phyloP scores from a whole-genome alignment of 176 grass and related monocot species.

The Alopecurus myosuroides region DNA sequence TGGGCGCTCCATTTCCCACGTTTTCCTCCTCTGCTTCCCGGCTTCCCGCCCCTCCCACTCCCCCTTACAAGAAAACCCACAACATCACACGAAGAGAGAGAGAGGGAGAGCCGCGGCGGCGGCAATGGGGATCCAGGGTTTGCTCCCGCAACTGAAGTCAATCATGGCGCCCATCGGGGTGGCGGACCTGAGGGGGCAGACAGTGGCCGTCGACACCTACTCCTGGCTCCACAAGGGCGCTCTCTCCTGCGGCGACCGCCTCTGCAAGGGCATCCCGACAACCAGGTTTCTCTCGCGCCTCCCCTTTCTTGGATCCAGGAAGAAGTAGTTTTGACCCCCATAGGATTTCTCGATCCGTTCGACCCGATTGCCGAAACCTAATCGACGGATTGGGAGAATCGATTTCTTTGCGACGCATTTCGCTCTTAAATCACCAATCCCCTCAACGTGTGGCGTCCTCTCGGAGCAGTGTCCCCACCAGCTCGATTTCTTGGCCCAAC shows the following conservation, averaged over 20 bases:
- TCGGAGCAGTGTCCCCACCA: background rate
- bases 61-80: background rate
- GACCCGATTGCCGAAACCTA: background rate
- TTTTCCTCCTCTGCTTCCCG: slow-evolving; percentile 26
- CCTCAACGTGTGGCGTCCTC: background rate
- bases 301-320: slow-evolving; percentile 8
- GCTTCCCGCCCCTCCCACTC: background rate
- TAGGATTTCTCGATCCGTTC: slow-evolving; percentile 1
- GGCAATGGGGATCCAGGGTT: slow-evolving; percentile 86
- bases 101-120: background rate
- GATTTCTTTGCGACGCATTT: background rate
- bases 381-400: slow-evolving; percentile 8
- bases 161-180: slow-evolving; percentile 83
- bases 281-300: slow-evolving; percentile 38
- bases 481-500: background rate
- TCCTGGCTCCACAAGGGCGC: slow-evolving; percentile 99
- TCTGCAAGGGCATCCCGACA: slow-evolving; percentile 93
- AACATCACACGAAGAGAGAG: background rate
- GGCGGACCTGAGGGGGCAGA: slow-evolving; percentile 74
- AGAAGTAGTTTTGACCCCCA: background rate
- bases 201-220: slow-evolving; percentile 87
- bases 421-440: background rate
- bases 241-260: slow-evolving; percentile 68
- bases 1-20: background rate
- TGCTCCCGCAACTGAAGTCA: slow-evolving; percentile 84